A percentile compares a stretch with the other conserved stretches of the same genome.
phyloP scores from a whole-genome alignment of 2,329 filamentous ascomycete genomes.

The Lecanicillium sp. region DNA sequence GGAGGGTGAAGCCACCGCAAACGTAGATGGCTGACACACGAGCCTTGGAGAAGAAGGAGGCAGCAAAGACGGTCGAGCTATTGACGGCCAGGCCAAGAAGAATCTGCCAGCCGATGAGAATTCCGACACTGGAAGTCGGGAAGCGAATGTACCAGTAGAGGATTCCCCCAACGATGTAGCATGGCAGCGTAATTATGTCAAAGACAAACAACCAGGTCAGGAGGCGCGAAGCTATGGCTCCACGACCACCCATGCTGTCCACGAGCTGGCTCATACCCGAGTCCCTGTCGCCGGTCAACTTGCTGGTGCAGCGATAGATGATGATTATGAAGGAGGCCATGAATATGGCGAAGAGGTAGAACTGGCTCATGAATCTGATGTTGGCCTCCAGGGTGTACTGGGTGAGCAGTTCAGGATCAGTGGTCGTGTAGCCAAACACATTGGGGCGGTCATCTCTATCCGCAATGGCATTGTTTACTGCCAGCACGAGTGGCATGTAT shows the following conservation, averaged over 20 bases:
- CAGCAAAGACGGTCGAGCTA: constrained; percentile 52
- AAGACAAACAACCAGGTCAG: constrained; percentile 19
- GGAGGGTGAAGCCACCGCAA: constrained; percentile 18
- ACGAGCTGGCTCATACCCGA: constrained; percentile 22
- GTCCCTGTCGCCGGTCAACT: constrained; percentile 22
- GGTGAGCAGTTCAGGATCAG: constrained; percentile 9
- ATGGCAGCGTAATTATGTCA: constrained; percentile 25
- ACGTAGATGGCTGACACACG: constrained; percentile 23
- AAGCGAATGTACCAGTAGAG: constrained; percentile 37
- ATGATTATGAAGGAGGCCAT: constrained; percentile 7
- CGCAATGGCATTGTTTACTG: constrained; percentile 25
- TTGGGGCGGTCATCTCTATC: constrained; percentile 14
- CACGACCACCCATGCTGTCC: constrained; percentile 37
- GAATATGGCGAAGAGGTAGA: constrained; percentile 10
- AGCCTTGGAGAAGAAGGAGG: constrained; percentile 28
- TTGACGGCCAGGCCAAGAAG: constrained; percentile 47
- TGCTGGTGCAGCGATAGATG: constrained; percentile 7
- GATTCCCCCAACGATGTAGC: constrained; percentile 28
- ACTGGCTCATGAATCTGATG: constrained; percentile 9
- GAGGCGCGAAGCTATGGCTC: constrained; percentile 15
- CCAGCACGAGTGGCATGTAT: constrained; percentile 21
- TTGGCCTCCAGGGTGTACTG: neutral
- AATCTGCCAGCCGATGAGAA: constrained; percentile 35
- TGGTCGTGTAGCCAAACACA: constrained; percentile 13
- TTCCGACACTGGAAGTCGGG: neutral